These are phyloP conservation scores for Closterium sp. DNA, from an alignment of 139 green algal species.

Conservation along the genomic window DNA sequence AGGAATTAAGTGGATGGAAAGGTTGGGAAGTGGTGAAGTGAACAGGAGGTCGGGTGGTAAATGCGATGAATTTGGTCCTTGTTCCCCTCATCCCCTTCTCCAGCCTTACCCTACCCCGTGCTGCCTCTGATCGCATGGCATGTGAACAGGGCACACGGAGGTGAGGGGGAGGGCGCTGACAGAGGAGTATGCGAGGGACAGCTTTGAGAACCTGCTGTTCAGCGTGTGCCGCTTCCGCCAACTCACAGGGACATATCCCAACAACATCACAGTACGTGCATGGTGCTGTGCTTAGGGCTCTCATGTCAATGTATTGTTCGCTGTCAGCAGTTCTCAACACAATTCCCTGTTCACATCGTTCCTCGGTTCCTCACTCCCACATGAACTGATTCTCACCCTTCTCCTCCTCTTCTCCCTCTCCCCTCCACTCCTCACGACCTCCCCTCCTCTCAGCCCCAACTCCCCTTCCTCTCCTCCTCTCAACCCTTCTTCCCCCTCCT, in stretches of 20 bases:
- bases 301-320: neutral
- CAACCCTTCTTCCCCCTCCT: neutral
- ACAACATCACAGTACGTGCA: slow-evolving; percentile 59
- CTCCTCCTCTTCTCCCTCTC: too few relatives aligned
- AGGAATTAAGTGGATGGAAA: neutral
- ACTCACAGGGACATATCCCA: slow-evolving; percentile 75
- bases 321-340: neutral
- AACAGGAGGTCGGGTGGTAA: neutral
- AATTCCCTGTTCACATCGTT: neutral
- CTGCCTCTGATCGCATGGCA: slow-evolving; percentile 9
- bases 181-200: slow-evolving; percentile 85
- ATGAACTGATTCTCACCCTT: too few relatives aligned
- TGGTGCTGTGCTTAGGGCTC: neutral
- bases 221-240: slow-evolving; percentile 79
- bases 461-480: neutral
- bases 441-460: too few relatives aligned
- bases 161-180: slow-evolving; percentile 50
- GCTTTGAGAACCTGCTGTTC: slow-evolving; percentile 93
- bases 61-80: neutral
- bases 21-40: neutral
- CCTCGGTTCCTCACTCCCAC: neutral
- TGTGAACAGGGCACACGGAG: slow-evolving; percentile 9
- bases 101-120: neutral
- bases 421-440: too few relatives aligned
- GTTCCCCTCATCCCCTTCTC: neutral